Percentiles rank a stretch among this genome's conserved stretches.
Evolutionary conservation across 495 filamentous ascomycete genomes (phyloP).

Genomic region (Aspergillus sparsus): DNA sequence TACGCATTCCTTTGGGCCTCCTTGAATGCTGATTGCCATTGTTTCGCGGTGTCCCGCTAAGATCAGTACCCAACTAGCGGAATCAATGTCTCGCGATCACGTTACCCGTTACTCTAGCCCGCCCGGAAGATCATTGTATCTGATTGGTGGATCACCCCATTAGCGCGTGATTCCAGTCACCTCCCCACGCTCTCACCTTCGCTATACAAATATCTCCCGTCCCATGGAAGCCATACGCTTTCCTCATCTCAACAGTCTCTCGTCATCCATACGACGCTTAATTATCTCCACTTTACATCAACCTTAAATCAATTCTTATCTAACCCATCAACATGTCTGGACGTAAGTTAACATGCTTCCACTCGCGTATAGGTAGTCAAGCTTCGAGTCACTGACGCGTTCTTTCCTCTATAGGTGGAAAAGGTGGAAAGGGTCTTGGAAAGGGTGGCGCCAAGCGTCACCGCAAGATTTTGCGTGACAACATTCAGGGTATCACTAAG

Average conservation of each 20-base stretch:
- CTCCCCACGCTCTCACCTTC: slow-evolving; percentile 31
- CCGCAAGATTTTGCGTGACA: slow-evolving; percentile 99
- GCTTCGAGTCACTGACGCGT: slow-evolving; percentile 40
- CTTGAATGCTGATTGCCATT: slow-evolving; percentile 28
- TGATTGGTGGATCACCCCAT: slow-evolving; percentile 44
- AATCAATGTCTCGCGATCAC: slow-evolving; percentile 33
- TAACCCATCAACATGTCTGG: slow-evolving; percentile 63
- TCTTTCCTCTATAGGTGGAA: slow-evolving; percentile 65
- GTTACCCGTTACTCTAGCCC: slow-evolving; percentile 37
- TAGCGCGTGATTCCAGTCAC: slow-evolving; percentile 47
- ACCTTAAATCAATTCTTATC: slow-evolving; percentile 22
- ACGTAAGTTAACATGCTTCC: slow-evolving; percentile 53
- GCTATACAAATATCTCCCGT: slow-evolving; percentile 53
- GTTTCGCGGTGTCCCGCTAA: slow-evolving; percentile 23
- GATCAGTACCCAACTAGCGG: slow-evolving; percentile 33
- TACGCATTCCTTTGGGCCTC: slow-evolving; percentile 24
- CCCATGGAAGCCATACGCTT: slow-evolving; percentile 31
- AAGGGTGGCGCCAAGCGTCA: slow-evolving; percentile 92
- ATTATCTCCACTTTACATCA: slow-evolving; percentile 36
- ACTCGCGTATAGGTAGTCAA: not conserved
- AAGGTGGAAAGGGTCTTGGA: slow-evolving; percentile 98
- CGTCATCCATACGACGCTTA: slow-evolving; percentile 41
- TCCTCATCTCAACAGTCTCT: slow-evolving; percentile 48
- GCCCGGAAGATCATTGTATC: slow-evolving; percentile 31
- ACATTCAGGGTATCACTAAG: slow-evolving; percentile 99